Base-by-base conservation (phyloP, 345 rosid species). In the Mallotus nudiflorus region DNA sequence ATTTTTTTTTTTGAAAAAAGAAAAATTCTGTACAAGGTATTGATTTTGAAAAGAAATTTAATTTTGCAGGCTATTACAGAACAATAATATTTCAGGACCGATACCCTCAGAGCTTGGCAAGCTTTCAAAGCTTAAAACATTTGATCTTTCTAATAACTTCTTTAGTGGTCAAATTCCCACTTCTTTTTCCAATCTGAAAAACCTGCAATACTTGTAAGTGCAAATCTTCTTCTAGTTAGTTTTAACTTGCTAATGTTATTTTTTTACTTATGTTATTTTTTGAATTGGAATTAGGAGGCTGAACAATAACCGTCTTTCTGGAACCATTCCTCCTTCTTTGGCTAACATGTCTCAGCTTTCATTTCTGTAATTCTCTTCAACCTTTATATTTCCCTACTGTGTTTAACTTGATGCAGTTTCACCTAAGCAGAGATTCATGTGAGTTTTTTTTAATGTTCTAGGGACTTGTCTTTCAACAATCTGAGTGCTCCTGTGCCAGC, bases 91-190 rank as follows among this genome's bases (percentile, higher is more conserved):
- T 62, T 83, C 95, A 71, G 97, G 98, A 72, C 71, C 69, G 14
- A 83, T 94, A 22, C 96, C 98, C 31, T 3, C 75, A 19, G 95
- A 94, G 76, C 62, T 94, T 62, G 97, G 97, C 66, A 88, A 69
- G 84, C 84, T 91, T 52, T 66, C 80, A 69, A 90, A 84, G 78
- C 96, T 94, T 51, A 84, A 75, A 50, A 87, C 90, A 67, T 85
- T 95, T 74, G 99, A 95, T 88, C 85, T 95, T 68, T 95, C 99
- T 40, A 69, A 82, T 49, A 95, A 95, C 76, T 72, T 50, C 65
- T 92, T 95, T 71, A 79, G 48, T 53, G 94, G 97, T 53, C 62
- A 76, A 85, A 85, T 95, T 70, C 98, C 99, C 52, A 51, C 56
- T 33, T 68, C 80, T 77, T 69, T 95, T 14, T 85, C 91, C 67